phyloP scores from a whole-genome alignment of 768 basidiomycete species.

The Pholiota microspora region DNA sequence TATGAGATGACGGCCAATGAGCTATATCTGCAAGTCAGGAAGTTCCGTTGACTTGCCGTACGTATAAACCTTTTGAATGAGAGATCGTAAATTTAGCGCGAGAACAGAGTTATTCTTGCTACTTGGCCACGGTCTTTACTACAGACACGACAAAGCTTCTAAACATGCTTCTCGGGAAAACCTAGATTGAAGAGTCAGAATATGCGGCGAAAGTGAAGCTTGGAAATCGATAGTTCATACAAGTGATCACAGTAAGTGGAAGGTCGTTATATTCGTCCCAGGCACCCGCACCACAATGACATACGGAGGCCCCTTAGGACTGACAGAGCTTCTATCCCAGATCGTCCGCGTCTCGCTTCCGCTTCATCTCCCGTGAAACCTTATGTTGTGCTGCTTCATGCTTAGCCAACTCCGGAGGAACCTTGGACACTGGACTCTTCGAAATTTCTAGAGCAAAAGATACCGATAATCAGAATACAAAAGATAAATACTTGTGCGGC shows the following conservation, averaged over 20 bases:
- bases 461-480: constrained; percentile 4
- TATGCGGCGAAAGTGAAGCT: background rate
- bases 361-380: constrained; percentile 93
- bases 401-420: constrained; percentile 82
- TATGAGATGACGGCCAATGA: background rate
- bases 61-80: background rate
- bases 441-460: constrained; percentile 65
- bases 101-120: background rate
- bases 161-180: background rate
- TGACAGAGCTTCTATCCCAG: constrained; percentile 35
- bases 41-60: background rate
- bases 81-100: background rate
- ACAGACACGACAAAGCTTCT: background rate
- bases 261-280: background rate
- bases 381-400: constrained; percentile 92
- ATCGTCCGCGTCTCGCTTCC: constrained; percentile 85
- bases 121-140: background rate
- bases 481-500: background rate
- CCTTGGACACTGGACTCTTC: constrained; percentile 91
- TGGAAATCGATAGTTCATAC: background rate
- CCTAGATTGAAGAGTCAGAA: background rate
- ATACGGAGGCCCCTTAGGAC: background rate
- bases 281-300: background rate
- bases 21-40: background rate
- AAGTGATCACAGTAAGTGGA: background rate